A percentile compares a stretch with the other conserved stretches of the same genome.
These are phyloP conservation scores for Earliella scabrosa DNA, from an alignment of 1,284 basidiomycete species.

Conservation along the genomic window DNA sequence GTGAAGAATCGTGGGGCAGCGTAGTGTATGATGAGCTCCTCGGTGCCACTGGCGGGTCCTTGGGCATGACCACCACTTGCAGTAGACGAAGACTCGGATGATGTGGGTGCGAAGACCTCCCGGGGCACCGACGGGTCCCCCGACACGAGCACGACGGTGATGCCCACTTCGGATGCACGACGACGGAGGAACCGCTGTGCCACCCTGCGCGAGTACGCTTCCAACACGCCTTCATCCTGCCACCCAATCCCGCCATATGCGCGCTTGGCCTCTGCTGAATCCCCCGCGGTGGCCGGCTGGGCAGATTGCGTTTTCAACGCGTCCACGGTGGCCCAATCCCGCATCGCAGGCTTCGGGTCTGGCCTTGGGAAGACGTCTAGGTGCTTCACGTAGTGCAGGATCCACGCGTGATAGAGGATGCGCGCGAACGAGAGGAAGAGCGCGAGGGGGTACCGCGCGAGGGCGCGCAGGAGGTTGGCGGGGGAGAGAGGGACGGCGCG, in stretches of 20 bases:
- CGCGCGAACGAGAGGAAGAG: constrained; percentile 64
- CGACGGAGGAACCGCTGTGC: constrained; percentile 41
- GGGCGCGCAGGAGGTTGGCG: constrained; percentile 43
- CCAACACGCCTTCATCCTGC: constrained; percentile 46
- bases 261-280: constrained; percentile 7
- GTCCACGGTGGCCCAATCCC: constrained; percentile 11
- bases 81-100: background rate
- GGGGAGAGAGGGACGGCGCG: constrained; percentile 47
- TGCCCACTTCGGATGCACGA: constrained; percentile 38
- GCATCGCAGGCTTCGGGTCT: constrained; percentile 51
- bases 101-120: constrained; percentile 24
- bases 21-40: constrained; percentile 48
- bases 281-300: too few species aligned
- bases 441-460: constrained; percentile 55
- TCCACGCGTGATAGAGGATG: constrained; percentile 70
- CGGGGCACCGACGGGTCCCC: constrained; percentile 39
- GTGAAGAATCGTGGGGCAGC: constrained; percentile 59
- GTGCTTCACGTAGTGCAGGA: constrained; percentile 67
- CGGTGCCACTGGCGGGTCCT: background rate
- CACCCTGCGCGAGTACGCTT: constrained; percentile 42
- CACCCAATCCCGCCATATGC: constrained; percentile 48
- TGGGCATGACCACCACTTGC: background rate
- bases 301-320: constrained; percentile 9
- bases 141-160: constrained; percentile 45
- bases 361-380: constrained; percentile 70